phyloP scores from a whole-genome alignment of 2,329 filamentous ascomycete genomes.

The Xylaria sp. region DNA sequence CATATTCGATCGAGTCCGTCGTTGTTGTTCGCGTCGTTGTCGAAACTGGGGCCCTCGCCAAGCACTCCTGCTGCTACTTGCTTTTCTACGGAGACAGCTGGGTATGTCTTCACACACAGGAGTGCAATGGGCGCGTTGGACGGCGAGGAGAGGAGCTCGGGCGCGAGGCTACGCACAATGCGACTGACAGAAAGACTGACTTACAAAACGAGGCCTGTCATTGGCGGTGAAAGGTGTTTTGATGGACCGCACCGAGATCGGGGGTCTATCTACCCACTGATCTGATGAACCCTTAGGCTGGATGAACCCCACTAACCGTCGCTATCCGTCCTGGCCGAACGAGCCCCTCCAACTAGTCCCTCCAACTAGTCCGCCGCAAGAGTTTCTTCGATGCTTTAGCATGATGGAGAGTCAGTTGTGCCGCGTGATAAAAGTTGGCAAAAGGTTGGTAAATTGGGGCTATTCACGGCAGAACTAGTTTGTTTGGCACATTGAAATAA shows the following conservation, averaged over 20 bases:
- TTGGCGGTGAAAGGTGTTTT: conserved; percentile 7
- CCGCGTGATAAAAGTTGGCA: background rate
- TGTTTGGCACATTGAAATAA: no score
- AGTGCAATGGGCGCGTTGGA: conserved; percentile 6
- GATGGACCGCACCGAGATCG: conserved; percentile 17
- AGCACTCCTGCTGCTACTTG: conserved; percentile 14
- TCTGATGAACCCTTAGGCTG: background rate
- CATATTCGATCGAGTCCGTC: no score
- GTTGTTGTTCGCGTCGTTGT: no score
- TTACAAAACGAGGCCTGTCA: conserved; percentile 2
- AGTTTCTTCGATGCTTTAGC: no score
- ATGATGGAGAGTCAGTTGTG: background rate
- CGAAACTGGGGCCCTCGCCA: conserved; percentile 25
- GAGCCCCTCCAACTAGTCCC: no score
- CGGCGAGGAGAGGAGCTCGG: background rate
- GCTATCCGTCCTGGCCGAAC: background rate
- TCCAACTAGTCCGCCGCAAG: no score
- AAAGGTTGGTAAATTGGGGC: background rate
- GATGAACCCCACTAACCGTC: conserved; percentile 3
- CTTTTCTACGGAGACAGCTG: background rate
- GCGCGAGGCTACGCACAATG: background rate
- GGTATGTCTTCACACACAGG: background rate
- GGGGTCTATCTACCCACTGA: background rate
- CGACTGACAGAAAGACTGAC: background rate
- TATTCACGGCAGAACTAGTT: no score